Evolutionary conservation across 768 basidiomycete species (phyloP).

Genomic region (Calocybe indica): DNA sequence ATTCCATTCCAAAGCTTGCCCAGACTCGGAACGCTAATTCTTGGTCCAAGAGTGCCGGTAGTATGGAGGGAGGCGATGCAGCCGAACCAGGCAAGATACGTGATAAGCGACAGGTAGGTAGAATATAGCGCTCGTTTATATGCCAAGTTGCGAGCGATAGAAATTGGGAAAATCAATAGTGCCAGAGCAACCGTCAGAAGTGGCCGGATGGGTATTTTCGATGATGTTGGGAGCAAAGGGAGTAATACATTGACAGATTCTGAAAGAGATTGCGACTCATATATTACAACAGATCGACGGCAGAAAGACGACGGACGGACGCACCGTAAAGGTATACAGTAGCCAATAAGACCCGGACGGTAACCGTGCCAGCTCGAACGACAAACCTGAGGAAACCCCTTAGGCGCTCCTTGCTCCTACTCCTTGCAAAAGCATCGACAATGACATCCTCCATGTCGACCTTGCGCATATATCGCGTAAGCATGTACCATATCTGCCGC

Average conservation of each 20-base stretch:
- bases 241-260: conserved; percentile 50
- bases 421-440: conserved; percentile 53
- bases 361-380: conserved; percentile 38
- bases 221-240: conserved; percentile 36
- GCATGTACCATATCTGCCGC: conserved; percentile 71
- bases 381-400: conserved; percentile 36
- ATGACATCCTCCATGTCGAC: conserved; percentile 63
- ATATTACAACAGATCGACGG: background rate
- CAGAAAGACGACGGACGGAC: conserved; percentile 22
- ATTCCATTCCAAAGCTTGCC: conserved; percentile 58
- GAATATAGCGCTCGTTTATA: conserved; percentile 49
- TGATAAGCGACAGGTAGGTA: conserved; percentile 51
- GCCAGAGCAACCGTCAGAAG: conserved; percentile 36
- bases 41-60: conserved; percentile 27
- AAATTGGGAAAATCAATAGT: conserved; percentile 42
- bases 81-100: conserved; percentile 58
- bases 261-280: conserved; percentile 19
- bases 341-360: conserved; percentile 44
- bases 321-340: conserved; percentile 62
- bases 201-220: conserved; percentile 28
- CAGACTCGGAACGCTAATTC: conserved; percentile 24
- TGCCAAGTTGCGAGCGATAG: conserved; percentile 47
- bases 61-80: conserved; percentile 48
- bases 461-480: conserved; percentile 65
- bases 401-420: conserved; percentile 43